phyloP scores from a whole-genome alignment of 2,329 filamentous ascomycete genomes.

The Aquanectria penicillioides region DNA sequence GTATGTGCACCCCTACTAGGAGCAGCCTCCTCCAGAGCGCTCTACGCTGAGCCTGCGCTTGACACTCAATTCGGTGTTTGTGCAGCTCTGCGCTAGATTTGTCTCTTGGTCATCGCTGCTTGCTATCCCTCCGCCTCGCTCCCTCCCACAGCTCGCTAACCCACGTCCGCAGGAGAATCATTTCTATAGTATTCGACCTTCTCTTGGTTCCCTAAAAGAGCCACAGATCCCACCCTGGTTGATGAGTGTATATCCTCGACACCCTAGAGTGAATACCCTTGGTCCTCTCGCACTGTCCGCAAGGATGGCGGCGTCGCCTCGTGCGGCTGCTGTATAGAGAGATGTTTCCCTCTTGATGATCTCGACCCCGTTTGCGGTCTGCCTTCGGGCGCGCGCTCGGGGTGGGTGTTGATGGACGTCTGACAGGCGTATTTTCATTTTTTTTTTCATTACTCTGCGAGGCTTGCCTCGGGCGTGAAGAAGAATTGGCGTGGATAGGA shows the following conservation, averaged over 20 bases:
- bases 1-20: background rate
- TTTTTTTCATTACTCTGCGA: background rate
- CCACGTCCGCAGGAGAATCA: background rate
- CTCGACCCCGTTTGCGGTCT: background rate
- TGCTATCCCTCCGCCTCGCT: background rate
- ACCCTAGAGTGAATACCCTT: background rate
- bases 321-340: background rate
- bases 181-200: conserved; percentile 1
- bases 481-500: too few species aligned
- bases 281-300: background rate
- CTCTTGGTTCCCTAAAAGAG: conserved; percentile 1
- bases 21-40: background rate
- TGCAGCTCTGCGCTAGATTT: background rate
- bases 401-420: background rate
- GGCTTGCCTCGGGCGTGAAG: background rate
- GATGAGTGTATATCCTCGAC: background rate
- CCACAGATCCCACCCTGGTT: background rate
- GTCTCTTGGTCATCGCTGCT: too few species aligned
- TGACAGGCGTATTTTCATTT: background rate
- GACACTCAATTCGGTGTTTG: background rate
- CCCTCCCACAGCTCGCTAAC: background rate
- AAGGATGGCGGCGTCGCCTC: background rate
- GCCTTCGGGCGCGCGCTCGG: background rate
- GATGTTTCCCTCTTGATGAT: background rate
- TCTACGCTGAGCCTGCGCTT: background rate